A percentile compares a stretch with the other conserved stretches of the same genome.
These are phyloP conservation scores for Rhododendron griersonianum DNA, from an alignment of 148 eudicot genomes.

Conservation along the genomic window DNA sequence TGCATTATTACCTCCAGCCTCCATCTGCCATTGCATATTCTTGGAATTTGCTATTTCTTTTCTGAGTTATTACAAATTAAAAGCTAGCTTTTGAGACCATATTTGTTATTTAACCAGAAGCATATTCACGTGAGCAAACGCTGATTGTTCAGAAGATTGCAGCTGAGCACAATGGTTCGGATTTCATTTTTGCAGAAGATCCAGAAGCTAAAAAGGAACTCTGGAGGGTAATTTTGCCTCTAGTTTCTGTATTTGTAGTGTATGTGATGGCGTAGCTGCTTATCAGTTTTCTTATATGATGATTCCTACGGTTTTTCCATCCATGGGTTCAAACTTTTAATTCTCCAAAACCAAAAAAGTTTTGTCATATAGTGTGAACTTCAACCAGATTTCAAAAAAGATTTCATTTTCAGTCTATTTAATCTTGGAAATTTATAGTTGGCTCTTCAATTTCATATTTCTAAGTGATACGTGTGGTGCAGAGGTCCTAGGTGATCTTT, in stretches of 20 bases:
- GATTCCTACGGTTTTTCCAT: background rate
- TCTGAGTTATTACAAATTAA: background rate
- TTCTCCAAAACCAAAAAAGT: background rate
- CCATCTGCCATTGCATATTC: background rate
- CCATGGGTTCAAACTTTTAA: background rate
- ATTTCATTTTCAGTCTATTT: background rate
- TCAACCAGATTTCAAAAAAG: background rate
- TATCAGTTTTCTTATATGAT: background rate
- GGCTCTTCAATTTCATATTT: background rate
- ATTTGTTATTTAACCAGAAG: slow-evolving; percentile 43
- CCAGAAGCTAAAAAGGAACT: slow-evolving; percentile 92
- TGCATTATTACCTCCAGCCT: background rate
- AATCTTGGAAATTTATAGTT: background rate
- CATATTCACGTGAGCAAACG: slow-evolving; percentile 89
- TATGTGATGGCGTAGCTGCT: background rate
- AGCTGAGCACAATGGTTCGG: slow-evolving; percentile 85
- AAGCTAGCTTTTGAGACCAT: background rate
- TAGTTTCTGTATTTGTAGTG: background rate
- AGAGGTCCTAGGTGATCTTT: background rate
- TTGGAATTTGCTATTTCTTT: background rate
- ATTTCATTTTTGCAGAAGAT: slow-evolving; percentile 89
- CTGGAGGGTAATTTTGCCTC: slow-evolving; percentile 67
- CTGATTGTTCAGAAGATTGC: slow-evolving; percentile 79
- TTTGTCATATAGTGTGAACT: background rate
- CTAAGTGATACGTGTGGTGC: background rate